Evolutionary conservation across 2,329 filamentous ascomycete genomes (phyloP), one percentile per base, ranked within the genome.

Genomic region (Cryphonectria nitschkei): DNA sequence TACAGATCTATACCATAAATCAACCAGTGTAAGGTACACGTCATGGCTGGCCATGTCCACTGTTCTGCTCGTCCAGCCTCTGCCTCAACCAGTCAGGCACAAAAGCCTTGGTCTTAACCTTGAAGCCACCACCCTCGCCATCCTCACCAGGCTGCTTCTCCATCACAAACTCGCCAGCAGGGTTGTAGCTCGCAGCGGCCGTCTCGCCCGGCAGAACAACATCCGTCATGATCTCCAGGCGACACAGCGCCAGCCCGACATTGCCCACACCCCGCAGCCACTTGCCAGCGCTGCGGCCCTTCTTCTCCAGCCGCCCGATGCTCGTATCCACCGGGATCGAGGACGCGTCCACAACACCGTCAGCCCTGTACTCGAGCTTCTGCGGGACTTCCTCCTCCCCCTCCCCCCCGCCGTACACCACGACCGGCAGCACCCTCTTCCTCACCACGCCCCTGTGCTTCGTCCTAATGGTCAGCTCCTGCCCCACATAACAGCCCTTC

Each of bases 401-500:
- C 14, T 19, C 58, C 19, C 0, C 58, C 13, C 34, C 32, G 32
- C 58, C 83, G 79, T 95, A 96, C 22, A 98, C 77, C 74, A 92
- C 82, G 46, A 95, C 90, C 0, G 96, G 96, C 67, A 99, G 80
- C 65, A 98, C 89, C 65, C 96, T 88, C 85, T 98, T 97, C 73
- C 96, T 87, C 56, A 99, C 93, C 22, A 99, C 93, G 32, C 96
- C 96, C 16, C 92, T 95, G 81, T 99, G 96, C 79, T 95, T 92
- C 1, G 96, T 99, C 58, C 96, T 91, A 74, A 98, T 97, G 1
- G 96, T 98, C 74, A 99, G 87, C 81, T 99, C 96, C 82, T 99
- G 96, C 0, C 96, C 96, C 9, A 98, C 89, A 80, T 99, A 99
- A 82, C 96, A 99, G 9, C 96, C 96, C 83, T 99, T 99, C 78